Conservation (phyloP, 2,329 filamentous ascomycete species). For the Fusarium nelsonii region DNA sequence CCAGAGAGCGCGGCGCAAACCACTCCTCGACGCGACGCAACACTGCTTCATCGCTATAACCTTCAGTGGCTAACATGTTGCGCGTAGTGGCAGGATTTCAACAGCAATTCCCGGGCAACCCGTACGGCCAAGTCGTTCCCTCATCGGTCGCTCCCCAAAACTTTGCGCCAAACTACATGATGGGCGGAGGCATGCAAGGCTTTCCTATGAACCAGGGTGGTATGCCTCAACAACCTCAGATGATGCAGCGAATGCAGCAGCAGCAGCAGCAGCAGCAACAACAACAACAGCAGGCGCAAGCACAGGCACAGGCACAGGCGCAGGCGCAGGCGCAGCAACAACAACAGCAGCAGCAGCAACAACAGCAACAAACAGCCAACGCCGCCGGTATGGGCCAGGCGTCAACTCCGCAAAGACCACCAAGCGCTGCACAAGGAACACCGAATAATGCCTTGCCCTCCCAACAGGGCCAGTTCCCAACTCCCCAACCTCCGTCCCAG, state of each 20-base stretch:
- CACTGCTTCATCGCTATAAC: not conserved
- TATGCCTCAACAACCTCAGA: conserved; percentile 60
- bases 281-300: conserved; percentile 51
- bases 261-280: conserved; percentile 48
- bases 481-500: conserved; percentile 55
- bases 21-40: conserved; percentile 30
- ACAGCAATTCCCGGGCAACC: conserved; percentile 68
- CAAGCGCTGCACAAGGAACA: conserved; percentile 52
- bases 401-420: conserved; percentile 52
- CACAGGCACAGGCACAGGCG: conserved; percentile 48
- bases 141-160: conserved; percentile 64
- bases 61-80: conserved; percentile 31
- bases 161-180: conserved; percentile 64
- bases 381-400: conserved; percentile 47
- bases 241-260: conserved; percentile 45
- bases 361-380: conserved; percentile 51
- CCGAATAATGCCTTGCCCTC: conserved; percentile 47
- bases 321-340: conserved; percentile 53
- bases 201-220: conserved; percentile 67
- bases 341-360: conserved; percentile 50
- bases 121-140: conserved; percentile 67
- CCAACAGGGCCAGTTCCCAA: conserved; percentile 52
- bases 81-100: conserved; percentile 67
- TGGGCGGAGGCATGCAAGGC: conserved; percentile 65
- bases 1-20: conserved; percentile 32